These are phyloP conservation scores for Diaporthe helianthi DNA, from an alignment of 2,329 filamentous ascomycete genomes.

Conservation along the genomic window DNA sequence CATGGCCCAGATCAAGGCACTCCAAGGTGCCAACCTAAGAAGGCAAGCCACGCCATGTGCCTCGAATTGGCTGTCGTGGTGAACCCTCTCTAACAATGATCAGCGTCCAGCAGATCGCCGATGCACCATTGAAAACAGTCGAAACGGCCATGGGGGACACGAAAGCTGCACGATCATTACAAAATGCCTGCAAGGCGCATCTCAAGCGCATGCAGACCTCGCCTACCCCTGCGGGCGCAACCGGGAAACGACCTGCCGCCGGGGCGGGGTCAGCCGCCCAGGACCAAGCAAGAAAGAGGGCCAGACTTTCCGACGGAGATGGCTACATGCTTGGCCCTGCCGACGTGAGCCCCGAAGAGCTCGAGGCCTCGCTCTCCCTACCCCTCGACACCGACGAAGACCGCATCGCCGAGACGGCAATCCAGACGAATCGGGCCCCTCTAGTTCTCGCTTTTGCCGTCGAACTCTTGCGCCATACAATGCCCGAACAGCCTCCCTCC, in stretches of 20 bases:
- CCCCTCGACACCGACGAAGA: slow-evolving; percentile 65
- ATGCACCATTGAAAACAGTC: slow-evolving; percentile 53
- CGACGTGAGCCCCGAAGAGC: slow-evolving; percentile 58
- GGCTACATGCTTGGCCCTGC: slow-evolving; percentile 42
- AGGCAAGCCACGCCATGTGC: slow-evolving; percentile 52
- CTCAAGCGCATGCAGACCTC: slow-evolving; percentile 48
- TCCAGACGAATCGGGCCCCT: slow-evolving; percentile 83
- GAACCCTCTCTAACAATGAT: background rate
- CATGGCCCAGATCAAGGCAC: slow-evolving; percentile 63
- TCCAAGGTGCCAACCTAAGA: slow-evolving; percentile 61
- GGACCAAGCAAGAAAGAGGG: slow-evolving; percentile 43
- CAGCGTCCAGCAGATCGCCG: slow-evolving; percentile 63
- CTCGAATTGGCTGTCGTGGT: background rate
- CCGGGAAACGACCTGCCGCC: slow-evolving; percentile 45
- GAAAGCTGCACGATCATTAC: slow-evolving; percentile 58
- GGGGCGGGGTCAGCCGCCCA: slow-evolving; percentile 28
- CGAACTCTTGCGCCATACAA: slow-evolving; percentile 76
- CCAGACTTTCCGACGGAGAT: slow-evolving; percentile 40
- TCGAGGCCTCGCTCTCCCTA: slow-evolving; percentile 68
- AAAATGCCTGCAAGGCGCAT: slow-evolving; percentile 61
- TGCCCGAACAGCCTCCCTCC: slow-evolving; percentile 86
- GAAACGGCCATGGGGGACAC: slow-evolving; percentile 55
- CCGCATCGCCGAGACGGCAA: slow-evolving; percentile 60
- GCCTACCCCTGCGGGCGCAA: slow-evolving; percentile 26
- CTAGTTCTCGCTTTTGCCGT: slow-evolving; percentile 83